phyloP scores from a whole-genome alignment of 306 rosid genomes.

The Vachellia pachyceras region DNA sequence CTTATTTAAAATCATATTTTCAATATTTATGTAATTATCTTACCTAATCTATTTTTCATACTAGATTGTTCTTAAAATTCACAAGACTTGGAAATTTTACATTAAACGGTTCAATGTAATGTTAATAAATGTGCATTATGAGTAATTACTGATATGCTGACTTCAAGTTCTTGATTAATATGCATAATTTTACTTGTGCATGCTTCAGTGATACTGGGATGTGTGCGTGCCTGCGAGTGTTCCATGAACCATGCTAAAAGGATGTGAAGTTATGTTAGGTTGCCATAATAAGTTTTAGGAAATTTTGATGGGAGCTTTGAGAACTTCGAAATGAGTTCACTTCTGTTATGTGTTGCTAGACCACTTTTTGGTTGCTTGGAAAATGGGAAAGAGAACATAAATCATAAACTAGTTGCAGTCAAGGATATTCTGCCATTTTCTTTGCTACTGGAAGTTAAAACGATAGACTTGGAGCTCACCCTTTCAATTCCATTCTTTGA shows the following conservation, averaged over 20 bases:
- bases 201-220: too few relatives aligned
- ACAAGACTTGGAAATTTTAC: background rate
- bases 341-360: slow-evolving; percentile 16
- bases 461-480: slow-evolving; percentile 9
- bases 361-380: slow-evolving; percentile 9
- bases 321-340: background rate
- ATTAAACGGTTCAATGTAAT: too few relatives aligned
- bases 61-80: background rate
- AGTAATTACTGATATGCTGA: too few relatives aligned
- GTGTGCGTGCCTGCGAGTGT: too few relatives aligned
- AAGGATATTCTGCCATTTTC: background rate
- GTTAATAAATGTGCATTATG: too few relatives aligned
- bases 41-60: background rate
- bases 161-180: too few relatives aligned
- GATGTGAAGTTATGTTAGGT: background rate
- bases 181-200: too few relatives aligned
- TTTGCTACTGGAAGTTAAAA: slow-evolving; percentile 5
- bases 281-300: background rate
- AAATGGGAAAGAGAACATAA: background rate
- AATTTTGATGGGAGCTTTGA: slow-evolving; percentile 19
- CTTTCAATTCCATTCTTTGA: slow-evolving; percentile 9
- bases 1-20: background rate
- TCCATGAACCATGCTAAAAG: background rate
- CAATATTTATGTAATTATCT: background rate
- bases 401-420: background rate